Percentiles rank a stretch among this genome's conserved stretches.
Evolutionary conservation across 257 asterid species (phyloP).

Genomic region (Solanum paucissectum): DNA sequence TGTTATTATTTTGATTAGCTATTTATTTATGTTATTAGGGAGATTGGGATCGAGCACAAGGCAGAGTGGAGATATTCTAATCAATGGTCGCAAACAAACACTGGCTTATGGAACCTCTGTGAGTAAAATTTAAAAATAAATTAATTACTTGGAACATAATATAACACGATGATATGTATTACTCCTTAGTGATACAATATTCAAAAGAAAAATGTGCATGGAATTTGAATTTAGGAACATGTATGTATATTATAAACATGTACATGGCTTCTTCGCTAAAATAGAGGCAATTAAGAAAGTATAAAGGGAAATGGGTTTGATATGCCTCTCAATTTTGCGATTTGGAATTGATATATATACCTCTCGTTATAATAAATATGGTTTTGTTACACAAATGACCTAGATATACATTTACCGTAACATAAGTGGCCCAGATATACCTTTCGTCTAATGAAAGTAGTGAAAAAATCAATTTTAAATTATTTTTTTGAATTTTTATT

Average conservation of each 20-base stretch:
- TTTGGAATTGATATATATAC: not conserved
- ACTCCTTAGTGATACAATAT: no score
- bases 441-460: no score
- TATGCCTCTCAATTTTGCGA: no score
- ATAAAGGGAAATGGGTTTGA: not conserved
- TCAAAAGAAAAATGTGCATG: not conserved
- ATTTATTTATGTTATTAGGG: not conserved
- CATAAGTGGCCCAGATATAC: no score
- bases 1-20: not conserved
- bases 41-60: conserved; percentile 9
- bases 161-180: not conserved
- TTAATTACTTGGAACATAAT: not conserved
- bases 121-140: not conserved
- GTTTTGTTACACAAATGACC: not conserved
- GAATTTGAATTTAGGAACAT: not conserved
- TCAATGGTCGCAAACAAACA: conserved; percentile 10
- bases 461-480: no score
- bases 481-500: no score
- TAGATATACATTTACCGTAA: no score
- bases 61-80: conserved; percentile 13
- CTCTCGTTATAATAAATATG: no score
- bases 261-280: not conserved
- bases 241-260: no score
- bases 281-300: not conserved
- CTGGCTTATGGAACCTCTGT: conserved; percentile 11